Percentiles rank a stretch among this genome's conserved stretches.
Conservation (phyloP, 2,329 filamentous ascomycete genomes). For the Ceratocystis alfenasii region DNA sequence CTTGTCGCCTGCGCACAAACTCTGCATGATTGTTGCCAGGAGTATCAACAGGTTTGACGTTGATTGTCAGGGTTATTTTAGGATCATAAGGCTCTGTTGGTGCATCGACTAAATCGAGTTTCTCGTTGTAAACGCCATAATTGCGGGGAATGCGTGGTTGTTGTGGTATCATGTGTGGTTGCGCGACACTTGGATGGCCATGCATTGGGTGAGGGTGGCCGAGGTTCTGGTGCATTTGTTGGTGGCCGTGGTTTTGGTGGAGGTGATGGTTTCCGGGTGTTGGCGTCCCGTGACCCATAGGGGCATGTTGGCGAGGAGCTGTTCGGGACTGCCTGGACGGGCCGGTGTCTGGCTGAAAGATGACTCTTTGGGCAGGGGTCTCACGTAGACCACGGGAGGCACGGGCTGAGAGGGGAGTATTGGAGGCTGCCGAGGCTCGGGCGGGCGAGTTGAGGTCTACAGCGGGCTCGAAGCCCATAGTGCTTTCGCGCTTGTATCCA, state of each 20-base stretch:
- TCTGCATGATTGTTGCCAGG: constrained; percentile 60
- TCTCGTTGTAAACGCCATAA: constrained; percentile 20
- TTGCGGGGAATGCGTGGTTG: constrained; percentile 38
- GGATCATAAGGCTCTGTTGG: constrained; percentile 47
- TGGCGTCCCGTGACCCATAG: constrained; percentile 6
- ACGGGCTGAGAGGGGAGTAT: constrained; percentile 41
- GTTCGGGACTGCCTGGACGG: constrained; percentile 41
- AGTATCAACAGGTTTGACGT: constrained; percentile 61
- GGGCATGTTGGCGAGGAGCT: not conserved
- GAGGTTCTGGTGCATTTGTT: constrained; percentile 23
- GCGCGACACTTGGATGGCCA: not conserved
- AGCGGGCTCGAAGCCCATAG: constrained; percentile 46
- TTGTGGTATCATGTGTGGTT: constrained; percentile 17
- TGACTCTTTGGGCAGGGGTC: constrained; percentile 70
- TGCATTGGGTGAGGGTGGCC: constrained; percentile 26
- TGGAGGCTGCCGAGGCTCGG: constrained; percentile 34
- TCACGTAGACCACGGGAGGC: constrained; percentile 59
- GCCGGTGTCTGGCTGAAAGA: constrained; percentile 71
- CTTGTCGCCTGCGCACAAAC: constrained; percentile 41
- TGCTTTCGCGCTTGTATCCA: constrained; percentile 36
- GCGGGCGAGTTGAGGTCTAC: constrained; percentile 48
- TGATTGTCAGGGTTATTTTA: constrained; percentile 21
- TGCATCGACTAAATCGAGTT: constrained; percentile 20
- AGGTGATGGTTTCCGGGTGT: constrained; percentile 2
- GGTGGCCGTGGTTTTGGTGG: not conserved